These are phyloP conservation scores for Ceratobasidium sp. DNA, from an alignment of 1,284 basidiomycete species.

Conservation along the genomic window DNA sequence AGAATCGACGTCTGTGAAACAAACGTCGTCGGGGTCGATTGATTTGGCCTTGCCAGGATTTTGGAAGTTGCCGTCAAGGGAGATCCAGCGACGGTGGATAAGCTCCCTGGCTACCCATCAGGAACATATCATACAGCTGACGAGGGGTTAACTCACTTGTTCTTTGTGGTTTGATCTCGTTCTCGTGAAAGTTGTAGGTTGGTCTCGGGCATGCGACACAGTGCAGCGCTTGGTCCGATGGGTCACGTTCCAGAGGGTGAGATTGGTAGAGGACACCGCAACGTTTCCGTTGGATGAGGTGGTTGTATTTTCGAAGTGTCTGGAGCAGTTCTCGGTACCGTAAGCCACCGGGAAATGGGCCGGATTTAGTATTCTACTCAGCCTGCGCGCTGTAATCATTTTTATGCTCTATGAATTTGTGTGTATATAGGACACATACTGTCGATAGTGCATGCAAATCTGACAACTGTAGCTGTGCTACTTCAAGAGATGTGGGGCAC, in stretches of 20 bases:
- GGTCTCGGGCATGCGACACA: constrained; percentile 4
- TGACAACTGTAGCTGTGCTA: no score
- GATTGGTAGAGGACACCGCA: not conserved
- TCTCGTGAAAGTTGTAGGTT: constrained; percentile 5
- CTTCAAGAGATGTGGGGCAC: no score
- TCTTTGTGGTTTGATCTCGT: not conserved
- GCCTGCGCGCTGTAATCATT: no score
- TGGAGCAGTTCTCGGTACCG: not conserved
- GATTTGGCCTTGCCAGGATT: constrained; percentile 3
- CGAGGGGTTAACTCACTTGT: not conserved
- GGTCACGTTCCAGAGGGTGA: not conserved
- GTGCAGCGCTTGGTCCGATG: not conserved
- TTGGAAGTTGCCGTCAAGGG: constrained; percentile 12
- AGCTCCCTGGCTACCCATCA: not conserved
- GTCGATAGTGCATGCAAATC: no score
- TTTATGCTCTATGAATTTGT: no score
- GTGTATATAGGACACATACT: no score
- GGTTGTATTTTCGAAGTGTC: constrained; percentile 2
- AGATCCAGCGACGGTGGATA: not conserved
- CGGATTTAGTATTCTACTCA: no score
- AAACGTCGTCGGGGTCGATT: not conserved
- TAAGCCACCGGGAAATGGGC: no score
- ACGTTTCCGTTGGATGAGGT: not conserved
- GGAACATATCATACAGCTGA: not conserved
- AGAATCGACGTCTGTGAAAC: not conserved